phyloP scores from a whole-genome alignment of 2,329 filamentous ascomycete species.

The Penicillium palitans region DNA sequence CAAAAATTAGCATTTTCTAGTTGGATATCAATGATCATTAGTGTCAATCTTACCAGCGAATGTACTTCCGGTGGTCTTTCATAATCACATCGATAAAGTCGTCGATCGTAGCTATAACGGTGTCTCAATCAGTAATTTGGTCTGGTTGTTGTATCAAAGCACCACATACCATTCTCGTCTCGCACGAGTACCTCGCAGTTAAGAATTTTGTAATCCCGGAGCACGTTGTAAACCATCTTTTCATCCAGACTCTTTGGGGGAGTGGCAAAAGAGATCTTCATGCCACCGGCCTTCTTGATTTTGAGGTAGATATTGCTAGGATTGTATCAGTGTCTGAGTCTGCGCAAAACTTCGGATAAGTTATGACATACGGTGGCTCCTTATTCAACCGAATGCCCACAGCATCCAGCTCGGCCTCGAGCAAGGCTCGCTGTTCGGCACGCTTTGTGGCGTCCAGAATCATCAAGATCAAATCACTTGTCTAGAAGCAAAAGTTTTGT shows the following conservation, averaged over 20 bases:
- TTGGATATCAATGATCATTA: not conserved
- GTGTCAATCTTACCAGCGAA: constrained; percentile 60
- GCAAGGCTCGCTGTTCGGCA: constrained; percentile 82
- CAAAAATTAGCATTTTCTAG: not conserved
- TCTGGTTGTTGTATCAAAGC: not conserved
- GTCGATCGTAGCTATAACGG: constrained; percentile 74
- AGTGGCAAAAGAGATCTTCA: constrained; percentile 95
- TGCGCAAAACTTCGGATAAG: not conserved
- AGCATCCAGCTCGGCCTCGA: constrained; percentile 91
- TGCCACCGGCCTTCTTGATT: constrained; percentile 89
- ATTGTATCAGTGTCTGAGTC: not conserved
- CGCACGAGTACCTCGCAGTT: constrained; percentile 95
- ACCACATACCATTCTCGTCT: constrained; percentile 70
- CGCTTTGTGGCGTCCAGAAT: constrained; percentile 94
- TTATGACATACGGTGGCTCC: constrained; percentile 71
- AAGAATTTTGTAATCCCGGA: constrained; percentile 97
- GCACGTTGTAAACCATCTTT: constrained; percentile 96
- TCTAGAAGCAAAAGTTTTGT: constrained; percentile 47
- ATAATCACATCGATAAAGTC: constrained; percentile 99
- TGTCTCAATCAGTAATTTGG: not conserved
- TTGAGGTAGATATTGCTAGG: constrained; percentile 94
- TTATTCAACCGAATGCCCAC: constrained; percentile 93
- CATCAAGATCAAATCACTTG: constrained; percentile 96
- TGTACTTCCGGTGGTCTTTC: constrained; percentile 98
- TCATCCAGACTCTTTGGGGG: constrained; percentile 92